phyloP scores from a whole-genome alignment of 208 protist species.

The Leishmania arabica region DNA sequence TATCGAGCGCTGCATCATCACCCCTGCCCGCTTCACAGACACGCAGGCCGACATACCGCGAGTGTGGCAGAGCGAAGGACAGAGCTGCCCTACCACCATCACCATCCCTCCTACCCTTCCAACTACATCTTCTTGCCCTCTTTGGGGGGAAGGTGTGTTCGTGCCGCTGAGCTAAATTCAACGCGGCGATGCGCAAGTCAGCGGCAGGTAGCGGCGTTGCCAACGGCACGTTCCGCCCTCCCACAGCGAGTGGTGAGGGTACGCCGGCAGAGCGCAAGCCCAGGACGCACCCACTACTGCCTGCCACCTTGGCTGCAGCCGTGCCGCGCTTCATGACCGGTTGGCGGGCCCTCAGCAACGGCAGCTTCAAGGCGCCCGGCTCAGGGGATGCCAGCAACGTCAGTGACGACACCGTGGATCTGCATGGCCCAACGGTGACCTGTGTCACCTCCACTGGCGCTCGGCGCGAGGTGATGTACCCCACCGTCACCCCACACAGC shows the following conservation, averaged over 20 bases:
- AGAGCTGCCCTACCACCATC: not conserved
- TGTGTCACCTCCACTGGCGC: constrained; percentile 25
- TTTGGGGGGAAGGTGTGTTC: not conserved
- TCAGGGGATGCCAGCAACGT: not conserved
- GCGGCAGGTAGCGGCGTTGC: constrained; percentile 20
- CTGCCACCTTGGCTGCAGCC: constrained; percentile 15
- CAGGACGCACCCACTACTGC: constrained; percentile 17
- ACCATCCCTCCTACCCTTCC: not conserved
- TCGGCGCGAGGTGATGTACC: constrained; percentile 28
- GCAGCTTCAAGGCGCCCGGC: constrained; percentile 7
- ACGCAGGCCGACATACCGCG: not conserved
- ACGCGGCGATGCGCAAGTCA: constrained; percentile 23
- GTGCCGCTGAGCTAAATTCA: not conserved
- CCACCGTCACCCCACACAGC: constrained; percentile 6
- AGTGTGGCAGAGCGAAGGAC: not conserved
- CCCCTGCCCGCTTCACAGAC: not conserved
- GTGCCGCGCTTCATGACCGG: constrained; percentile 34
- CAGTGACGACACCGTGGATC: not conserved
- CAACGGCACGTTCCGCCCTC: constrained; percentile 41
- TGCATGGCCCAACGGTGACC: constrained; percentile 19
- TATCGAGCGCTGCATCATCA: not conserved
- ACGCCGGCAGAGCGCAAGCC: constrained; percentile 9
- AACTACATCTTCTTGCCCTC: not conserved
- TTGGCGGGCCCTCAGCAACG: constrained; percentile 15
- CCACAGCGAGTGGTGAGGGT: constrained; percentile 20